Conservation (phyloP, 192 early-diverging fungal genomes). For the Geranomyces variabilis region DNA sequence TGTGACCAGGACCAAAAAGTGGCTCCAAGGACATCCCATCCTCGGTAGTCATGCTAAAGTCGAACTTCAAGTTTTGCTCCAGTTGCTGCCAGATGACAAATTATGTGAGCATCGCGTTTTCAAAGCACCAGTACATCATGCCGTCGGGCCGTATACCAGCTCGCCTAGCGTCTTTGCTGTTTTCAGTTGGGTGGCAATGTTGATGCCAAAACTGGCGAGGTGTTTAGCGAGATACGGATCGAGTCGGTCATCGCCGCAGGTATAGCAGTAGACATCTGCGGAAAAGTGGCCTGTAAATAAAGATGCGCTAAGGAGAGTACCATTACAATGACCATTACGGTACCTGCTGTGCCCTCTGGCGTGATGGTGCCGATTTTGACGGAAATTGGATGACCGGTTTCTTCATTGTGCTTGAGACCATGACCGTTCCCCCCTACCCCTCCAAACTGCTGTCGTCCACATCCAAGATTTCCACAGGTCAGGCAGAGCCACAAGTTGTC, state of each 20-base stretch:
- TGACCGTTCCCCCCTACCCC: slow-evolving; percentile 94
- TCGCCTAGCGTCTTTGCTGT: slow-evolving; percentile 92
- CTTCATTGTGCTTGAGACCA: slow-evolving; percentile 80
- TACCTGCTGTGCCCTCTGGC: slow-evolving; percentile 92
- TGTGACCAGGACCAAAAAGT: slow-evolving; percentile 86
- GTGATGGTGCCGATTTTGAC: slow-evolving; percentile 97
- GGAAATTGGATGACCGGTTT: slow-evolving; percentile 78
- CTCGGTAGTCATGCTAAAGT: slow-evolving; percentile 96
- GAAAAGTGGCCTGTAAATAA: not conserved
- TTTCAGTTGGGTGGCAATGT: slow-evolving; percentile 78
- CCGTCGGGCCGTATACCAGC: slow-evolving; percentile 56
- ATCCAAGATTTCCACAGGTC: slow-evolving; percentile 89
- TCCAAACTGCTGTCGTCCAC: slow-evolving; percentile 92
- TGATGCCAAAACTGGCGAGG: slow-evolving; percentile 87
- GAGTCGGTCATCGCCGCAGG: slow-evolving; percentile 78
- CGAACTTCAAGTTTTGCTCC: slow-evolving; percentile 95
- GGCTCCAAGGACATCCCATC: slow-evolving; percentile 86
- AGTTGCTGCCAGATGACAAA: slow-evolving; percentile 66
- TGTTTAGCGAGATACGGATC: slow-evolving; percentile 81
- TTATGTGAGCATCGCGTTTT: too few relatives aligned
- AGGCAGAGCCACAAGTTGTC: slow-evolving; percentile 98
- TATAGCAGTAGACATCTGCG: slow-evolving; percentile 81
- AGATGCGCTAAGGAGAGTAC: not conserved
- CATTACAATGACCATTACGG: not conserved
- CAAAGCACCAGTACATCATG: not conserved